These are phyloP conservation scores for Dioszegia crocea DNA, from an alignment of 768 basidiomycete species.

Conservation along the genomic window DNA sequence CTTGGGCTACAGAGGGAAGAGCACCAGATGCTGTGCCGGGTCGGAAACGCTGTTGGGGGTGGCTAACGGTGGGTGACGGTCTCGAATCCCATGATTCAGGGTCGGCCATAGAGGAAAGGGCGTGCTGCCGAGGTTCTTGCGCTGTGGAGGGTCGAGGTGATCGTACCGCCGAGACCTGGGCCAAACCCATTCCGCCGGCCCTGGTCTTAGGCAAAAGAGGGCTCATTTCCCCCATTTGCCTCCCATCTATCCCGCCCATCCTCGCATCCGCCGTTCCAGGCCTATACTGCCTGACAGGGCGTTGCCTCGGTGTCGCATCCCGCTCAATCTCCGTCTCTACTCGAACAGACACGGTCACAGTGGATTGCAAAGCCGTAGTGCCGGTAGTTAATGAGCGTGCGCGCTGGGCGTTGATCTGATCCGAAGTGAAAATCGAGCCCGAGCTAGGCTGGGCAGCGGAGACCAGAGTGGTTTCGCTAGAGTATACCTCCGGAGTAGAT, in stretches of 20 bases:
- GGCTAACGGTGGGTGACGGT: no score
- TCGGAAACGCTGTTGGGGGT: neutral
- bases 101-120: neutral
- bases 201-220: neutral
- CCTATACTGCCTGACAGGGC: neutral
- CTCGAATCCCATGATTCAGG: no score
- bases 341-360: neutral
- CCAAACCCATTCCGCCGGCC: no score
- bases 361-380: no score
- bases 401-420: no score
- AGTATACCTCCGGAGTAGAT: neutral
- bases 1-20: neutral
- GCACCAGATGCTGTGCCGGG: neutral
- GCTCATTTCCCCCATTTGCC: neutral
- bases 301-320: neutral
- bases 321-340: neutral
- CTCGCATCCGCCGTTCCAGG: neutral
- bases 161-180: no score
- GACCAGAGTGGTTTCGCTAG: neutral
- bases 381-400: no score
- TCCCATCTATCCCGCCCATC: neutral
- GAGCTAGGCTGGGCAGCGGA: neutral
- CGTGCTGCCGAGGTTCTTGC: neutral
- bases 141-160: slow-evolving; percentile 1
- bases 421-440: no score